Percentiles rank a stretch among this genome's conserved stretches.
These are phyloP conservation scores for Candida argentea DNA, from an alignment of 805 yeast species.

Conservation along the genomic window DNA sequence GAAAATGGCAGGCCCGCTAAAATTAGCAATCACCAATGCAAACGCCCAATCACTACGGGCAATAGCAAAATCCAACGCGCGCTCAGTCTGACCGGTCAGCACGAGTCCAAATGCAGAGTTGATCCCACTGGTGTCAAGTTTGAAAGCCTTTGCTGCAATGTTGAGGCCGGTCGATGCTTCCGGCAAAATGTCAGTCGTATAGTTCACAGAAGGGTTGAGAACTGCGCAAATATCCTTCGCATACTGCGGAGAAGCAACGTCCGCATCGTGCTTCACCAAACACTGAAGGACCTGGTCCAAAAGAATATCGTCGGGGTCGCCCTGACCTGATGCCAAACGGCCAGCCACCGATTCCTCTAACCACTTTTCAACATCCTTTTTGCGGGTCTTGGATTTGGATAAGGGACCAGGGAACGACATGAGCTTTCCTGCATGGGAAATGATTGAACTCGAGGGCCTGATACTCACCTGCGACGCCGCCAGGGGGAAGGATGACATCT, in stretches of 20 bases:
- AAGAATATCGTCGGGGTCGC: conserved; percentile 15
- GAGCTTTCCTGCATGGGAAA: conserved; percentile 15
- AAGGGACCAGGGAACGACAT: conserved; percentile 62
- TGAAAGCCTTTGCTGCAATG: conserved; percentile 28
- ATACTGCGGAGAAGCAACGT: conserved; percentile 16
- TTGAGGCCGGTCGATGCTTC: conserved; percentile 13
- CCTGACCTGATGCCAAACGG: conserved; percentile 2
- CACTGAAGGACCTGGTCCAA: conserved; percentile 20
- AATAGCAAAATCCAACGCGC: conserved; percentile 56
- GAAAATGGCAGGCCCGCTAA: conserved; percentile 56
- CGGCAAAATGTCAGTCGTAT: conserved; percentile 19
- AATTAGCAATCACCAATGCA: conserved; percentile 60
- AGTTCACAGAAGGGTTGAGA: conserved; percentile 34
- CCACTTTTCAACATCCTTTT: conserved; percentile 64
- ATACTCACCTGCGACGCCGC: conserved; percentile 22
- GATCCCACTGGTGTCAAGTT: conserved; percentile 28
- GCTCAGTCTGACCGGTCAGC: conserved; percentile 54
- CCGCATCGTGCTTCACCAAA: conserved; percentile 22
- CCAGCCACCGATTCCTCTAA: conserved; percentile 16
- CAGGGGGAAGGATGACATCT: conserved; percentile 3
- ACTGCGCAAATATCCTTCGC: conserved; percentile 22
- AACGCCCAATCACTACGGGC: conserved; percentile 65
- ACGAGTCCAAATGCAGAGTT: conserved; percentile 26
- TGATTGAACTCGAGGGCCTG: conserved; percentile 8
- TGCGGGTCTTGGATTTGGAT: conserved; percentile 42